These are phyloP conservation scores for Phaeosphaeria sp. DNA, from an alignment of 2,329 filamentous ascomycete species.

Conservation along the genomic window DNA sequence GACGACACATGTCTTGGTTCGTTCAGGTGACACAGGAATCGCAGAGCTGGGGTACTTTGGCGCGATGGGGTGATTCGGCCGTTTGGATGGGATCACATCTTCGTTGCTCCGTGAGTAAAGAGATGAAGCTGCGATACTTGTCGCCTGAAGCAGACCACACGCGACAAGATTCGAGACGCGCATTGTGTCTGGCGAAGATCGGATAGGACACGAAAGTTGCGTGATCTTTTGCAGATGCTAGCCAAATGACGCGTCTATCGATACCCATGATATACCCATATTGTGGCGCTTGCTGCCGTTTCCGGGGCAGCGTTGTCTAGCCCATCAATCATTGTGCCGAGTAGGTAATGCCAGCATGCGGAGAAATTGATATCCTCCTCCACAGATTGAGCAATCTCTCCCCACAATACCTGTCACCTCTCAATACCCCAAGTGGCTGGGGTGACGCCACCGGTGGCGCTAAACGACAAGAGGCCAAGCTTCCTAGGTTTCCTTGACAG, in stretches of 20 bases:
- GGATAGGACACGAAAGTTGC: not conserved
- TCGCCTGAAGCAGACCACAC: conserved; percentile 35
- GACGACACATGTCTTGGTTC: conserved; percentile 49
- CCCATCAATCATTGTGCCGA: not conserved
- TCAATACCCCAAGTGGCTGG: conserved; percentile 24
- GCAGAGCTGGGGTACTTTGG: conserved; percentile 46
- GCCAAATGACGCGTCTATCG: not conserved
- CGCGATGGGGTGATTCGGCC: conserved; percentile 42
- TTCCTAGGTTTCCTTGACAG: conserved; percentile 20
- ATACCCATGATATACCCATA: conserved; percentile 25
- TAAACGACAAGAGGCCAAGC: conserved; percentile 23
- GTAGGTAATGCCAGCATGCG: conserved; percentile 12
- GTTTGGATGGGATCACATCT: conserved; percentile 23
- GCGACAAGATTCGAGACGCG: conserved; percentile 31
- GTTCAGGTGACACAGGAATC: conserved; percentile 42
- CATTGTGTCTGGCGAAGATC: conserved; percentile 21
- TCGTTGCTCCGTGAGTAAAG: conserved; percentile 17
- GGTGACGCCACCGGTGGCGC: conserved; percentile 5
- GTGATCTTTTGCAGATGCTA: not conserved
- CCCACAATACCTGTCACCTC: conserved; percentile 7
- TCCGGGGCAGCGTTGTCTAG: conserved; percentile 9
- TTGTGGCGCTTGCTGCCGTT: conserved; percentile 10
- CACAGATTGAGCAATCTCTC: conserved; percentile 8
- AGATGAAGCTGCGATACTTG: conserved; percentile 24
- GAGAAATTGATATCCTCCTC: conserved; percentile 21